Percentiles rank a stretch among this genome's conserved stretches.
phyloP scores from a whole-genome alignment of 306 rosid species.

The Senna siamea region DNA sequence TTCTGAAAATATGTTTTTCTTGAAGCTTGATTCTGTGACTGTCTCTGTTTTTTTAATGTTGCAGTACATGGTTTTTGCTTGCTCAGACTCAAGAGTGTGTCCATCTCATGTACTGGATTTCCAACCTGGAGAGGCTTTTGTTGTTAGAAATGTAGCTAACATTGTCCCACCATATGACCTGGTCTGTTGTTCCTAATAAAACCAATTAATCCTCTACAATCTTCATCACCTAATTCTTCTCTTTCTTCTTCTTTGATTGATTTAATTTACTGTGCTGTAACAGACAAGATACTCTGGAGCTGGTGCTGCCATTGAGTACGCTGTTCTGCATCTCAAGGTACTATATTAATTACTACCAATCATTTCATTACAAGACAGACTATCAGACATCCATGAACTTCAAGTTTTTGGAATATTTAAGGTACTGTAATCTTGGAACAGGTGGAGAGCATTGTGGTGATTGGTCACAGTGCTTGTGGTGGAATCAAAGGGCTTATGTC shows the following conservation, averaged over 20 bases:
- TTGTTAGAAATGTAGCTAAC: conserved; percentile 95
- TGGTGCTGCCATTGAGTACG: conserved; percentile 92
- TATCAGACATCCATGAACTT: too few species aligned
- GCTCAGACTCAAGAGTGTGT: conserved; percentile 98
- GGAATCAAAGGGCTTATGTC: conserved; percentile 94
- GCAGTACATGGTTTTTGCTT: conserved; percentile 96
- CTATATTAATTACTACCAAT: conserved; percentile 2
- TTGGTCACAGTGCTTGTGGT: conserved; percentile 95
- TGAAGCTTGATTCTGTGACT: too few species aligned
- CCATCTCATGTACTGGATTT: conserved; percentile 92
- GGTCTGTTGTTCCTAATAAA: too few species aligned
- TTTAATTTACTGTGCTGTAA: conserved; percentile 11
- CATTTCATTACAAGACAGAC: too few species aligned
- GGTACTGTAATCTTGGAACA: too few species aligned
- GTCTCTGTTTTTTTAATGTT: not conserved
- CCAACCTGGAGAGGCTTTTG: conserved; percentile 99
- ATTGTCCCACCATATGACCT: conserved; percentile 88
- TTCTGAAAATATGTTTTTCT: too few species aligned
- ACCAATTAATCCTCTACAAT: not conserved
- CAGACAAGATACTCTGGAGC: conserved; percentile 70
- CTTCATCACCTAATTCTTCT: not conserved
- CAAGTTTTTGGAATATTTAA: too few species aligned
- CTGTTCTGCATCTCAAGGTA: conserved; percentile 95
- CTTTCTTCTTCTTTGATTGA: conserved; percentile 1
- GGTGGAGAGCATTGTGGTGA: conserved; percentile 76